Conservation (phyloP, 805 yeast species). For the Candida maesae region DNA sequence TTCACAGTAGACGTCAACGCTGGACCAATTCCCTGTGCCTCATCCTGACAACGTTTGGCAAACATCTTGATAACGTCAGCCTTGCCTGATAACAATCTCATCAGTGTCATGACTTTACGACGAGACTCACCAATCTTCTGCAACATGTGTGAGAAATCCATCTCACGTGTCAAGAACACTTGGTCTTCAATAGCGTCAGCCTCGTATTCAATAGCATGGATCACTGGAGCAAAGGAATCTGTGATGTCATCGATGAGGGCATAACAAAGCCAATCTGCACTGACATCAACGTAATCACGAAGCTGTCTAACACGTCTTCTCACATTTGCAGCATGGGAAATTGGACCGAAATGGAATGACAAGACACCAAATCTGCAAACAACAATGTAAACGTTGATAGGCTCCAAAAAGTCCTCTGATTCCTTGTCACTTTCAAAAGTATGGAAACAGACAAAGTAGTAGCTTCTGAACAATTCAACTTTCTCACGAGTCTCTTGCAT, state of each 20-base stretch:
- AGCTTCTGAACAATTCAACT: conserved; percentile 84
- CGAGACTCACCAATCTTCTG: conserved; percentile 84
- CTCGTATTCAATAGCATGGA: conserved; percentile 71
- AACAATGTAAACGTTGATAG: conserved; percentile 75
- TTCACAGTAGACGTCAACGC: conserved; percentile 37
- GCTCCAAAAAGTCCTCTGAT: conserved; percentile 79
- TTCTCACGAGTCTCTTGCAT: conserved; percentile 97
- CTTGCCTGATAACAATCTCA: conserved; percentile 86
- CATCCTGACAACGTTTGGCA: conserved; percentile 90
- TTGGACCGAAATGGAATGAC: conserved; percentile 89
- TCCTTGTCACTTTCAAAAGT: conserved; percentile 86
- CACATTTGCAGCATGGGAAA: conserved; percentile 90
- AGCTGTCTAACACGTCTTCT: conserved; percentile 79
- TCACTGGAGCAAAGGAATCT: conserved; percentile 80
- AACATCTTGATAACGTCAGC: conserved; percentile 97
- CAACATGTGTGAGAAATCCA: conserved; percentile 74
- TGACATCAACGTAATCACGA: conserved; percentile 72
- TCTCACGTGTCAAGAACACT: conserved; percentile 74
- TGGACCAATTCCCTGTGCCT: conserved; percentile 38
- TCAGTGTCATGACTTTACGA: conserved; percentile 85
- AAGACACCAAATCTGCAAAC: conserved; percentile 89
- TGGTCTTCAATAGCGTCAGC: conserved; percentile 79
- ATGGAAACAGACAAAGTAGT: conserved; percentile 95
- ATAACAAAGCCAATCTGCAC: conserved; percentile 80
- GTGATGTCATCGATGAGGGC: conserved; percentile 82